Conservation (phyloP, 2,329 filamentous ascomycete species). For the Phialocephala subalpina region DNA sequence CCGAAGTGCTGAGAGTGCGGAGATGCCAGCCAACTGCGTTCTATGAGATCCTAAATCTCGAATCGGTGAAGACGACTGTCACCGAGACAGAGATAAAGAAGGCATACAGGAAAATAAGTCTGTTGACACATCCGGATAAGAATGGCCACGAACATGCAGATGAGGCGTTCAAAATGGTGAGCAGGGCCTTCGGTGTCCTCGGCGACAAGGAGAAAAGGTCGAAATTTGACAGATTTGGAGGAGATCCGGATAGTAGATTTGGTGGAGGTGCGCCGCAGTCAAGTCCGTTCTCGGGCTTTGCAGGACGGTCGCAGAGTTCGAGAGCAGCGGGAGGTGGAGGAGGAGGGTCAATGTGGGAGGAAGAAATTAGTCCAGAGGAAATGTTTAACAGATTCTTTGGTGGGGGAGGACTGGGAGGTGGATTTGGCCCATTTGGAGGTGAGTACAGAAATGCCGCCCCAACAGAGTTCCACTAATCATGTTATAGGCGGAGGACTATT, state of each 20-base stretch:
- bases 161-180: conserved; percentile 98
- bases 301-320: conserved; percentile 49
- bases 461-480: conserved; percentile 26
- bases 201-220: conserved; percentile 93
- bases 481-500: conserved; percentile 59
- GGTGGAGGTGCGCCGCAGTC: conserved; percentile 64
- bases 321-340: conserved; percentile 50
- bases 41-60: conserved; percentile 90
- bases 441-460: conserved; percentile 43
- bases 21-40: conserved; percentile 86
- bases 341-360: conserved; percentile 75
- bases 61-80: conserved; percentile 67
- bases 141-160: conserved; percentile 96
- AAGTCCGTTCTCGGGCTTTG: conserved; percentile 72
- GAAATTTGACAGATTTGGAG: conserved; percentile 88
- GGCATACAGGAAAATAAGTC: conserved; percentile 91
- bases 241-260: conserved; percentile 91
- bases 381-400: conserved; percentile 98
- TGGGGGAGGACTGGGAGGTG: conserved; percentile 62
- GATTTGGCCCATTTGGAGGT: conserved; percentile 71
- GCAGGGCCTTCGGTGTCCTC: conserved; percentile 89
- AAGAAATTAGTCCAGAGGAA: conserved; percentile 95
- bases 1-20: conserved; percentile 88
- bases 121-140: conserved; percentile 98
- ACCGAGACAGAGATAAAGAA: conserved; percentile 93